Base-by-base conservation (phyloP, 2,329 filamentous ascomycete species). In the Alternaria solani region DNA sequence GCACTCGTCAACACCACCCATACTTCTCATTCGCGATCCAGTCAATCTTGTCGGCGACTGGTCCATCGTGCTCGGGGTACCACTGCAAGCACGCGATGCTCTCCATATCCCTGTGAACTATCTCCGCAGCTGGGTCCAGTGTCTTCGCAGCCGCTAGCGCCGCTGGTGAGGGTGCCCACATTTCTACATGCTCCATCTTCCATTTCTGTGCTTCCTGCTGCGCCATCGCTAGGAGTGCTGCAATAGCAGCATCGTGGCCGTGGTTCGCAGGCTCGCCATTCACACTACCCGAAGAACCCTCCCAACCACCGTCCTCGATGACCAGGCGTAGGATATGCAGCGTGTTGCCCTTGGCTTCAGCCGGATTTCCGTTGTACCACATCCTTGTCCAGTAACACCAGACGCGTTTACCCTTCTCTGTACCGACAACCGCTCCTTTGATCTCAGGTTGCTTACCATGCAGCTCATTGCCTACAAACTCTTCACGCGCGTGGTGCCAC, bases 401-500 rank as follows among this genome's bases (percentile, higher is more conserved):
- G 20, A 92, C 82, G n/a, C 88, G 85, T 18, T 81, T 81, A 9
- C 84, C 84, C 6, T 78, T 68, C 32, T 80, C 75, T 4, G 73
- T 64, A 1, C 84, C 83, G 43, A 89, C 87, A 1, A 93, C 82
- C 2, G 91, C 92, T 14, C 94, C 94, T 71, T 91, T 90, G 55
- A 91, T 81, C 1, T 81, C 72, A 0, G 91, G 89, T 6, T 74
- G 75, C 18, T 81, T 80, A 2, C 84, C 81, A 65, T 90, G 86
- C 6, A 94, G 81, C 63, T 87, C 85, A 55, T 85, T 83, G 5
- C 86, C 86, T 72, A 94, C 89, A 76, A 91, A 95, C 51, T 93
- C 88, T 78, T 97, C 93, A 49, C 94, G 88, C 59, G 89, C 87
- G 75, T 92, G 87, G 77, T 94, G 90, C 92, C 92, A 96, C 61